Conservation (phyloP, 2,329 filamentous ascomycete species). For the Tympanopsis confertula region DNA sequence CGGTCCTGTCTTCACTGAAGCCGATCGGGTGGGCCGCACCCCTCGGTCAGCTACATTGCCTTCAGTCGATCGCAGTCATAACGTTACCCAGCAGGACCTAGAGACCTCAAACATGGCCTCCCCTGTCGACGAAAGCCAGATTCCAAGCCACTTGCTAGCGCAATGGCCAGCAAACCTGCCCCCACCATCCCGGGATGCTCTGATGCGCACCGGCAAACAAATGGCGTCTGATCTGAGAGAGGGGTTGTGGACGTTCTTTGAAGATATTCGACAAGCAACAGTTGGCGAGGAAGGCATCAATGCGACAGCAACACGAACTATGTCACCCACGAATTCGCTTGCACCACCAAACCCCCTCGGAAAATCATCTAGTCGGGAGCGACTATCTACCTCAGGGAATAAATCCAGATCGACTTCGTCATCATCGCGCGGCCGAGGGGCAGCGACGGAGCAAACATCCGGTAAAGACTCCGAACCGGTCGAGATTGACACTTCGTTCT, state of each 20-base stretch:
- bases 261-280: constrained; percentile 88
- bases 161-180: constrained; percentile 27
- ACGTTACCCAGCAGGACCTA: constrained; percentile 8
- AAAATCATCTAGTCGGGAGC: not conserved
- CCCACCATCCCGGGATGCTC: constrained; percentile 31
- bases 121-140: constrained; percentile 10
- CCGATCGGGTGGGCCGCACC: not conserved
- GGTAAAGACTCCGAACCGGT: constrained; percentile 25
- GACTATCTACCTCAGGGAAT: not conserved
- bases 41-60: not conserved
- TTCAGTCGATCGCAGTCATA: too few relatives aligned
- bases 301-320: constrained; percentile 29
- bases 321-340: constrained; percentile 11
- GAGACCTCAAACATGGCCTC: constrained; percentile 3
- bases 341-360: too few relatives aligned
- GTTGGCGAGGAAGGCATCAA: constrained; percentile 83
- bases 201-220: constrained; percentile 49
- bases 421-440: constrained; percentile 14
- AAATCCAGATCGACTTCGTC: constrained; percentile 3
- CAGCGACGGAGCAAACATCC: constrained; percentile 16
- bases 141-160: constrained; percentile 18
- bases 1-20: not conserved
- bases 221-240: constrained; percentile 82
- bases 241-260: constrained; percentile 86
- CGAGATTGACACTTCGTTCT: constrained; percentile 31